These are phyloP conservation scores for Dichomitus squalens DNA, from an alignment of 1,284 basidiomycete species.

Conservation along the genomic window DNA sequence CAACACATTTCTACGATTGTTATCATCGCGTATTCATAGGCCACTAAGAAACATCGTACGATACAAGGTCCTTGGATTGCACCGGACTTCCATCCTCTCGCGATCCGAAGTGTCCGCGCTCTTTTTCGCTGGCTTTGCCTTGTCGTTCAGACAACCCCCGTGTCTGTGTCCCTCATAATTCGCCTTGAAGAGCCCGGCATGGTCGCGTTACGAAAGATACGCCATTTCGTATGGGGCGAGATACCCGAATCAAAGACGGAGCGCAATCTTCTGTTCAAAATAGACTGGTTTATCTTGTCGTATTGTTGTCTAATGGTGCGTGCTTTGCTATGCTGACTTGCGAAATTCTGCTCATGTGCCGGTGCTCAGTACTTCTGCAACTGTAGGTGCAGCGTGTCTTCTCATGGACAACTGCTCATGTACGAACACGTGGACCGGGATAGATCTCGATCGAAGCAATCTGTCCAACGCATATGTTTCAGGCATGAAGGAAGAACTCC, in stretches of 20 bases:
- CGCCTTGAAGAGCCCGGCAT: background rate
- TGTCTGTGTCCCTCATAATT: background rate
- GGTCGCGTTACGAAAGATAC: constrained; percentile 17
- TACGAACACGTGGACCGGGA: too few relatives aligned
- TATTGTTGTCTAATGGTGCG: constrained; percentile 71
- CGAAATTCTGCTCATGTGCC: background rate
- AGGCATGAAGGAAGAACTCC: constrained; percentile 80
- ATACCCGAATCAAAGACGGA: constrained; percentile 43
- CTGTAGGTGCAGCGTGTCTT: constrained; percentile 40
- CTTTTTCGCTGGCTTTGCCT: too few relatives aligned
- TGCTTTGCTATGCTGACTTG: constrained; percentile 1
- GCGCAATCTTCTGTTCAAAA: constrained; percentile 53
- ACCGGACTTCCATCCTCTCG: too few relatives aligned
- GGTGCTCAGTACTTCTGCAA: constrained; percentile 61
- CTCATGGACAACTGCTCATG: background rate
- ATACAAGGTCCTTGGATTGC: too few relatives aligned
- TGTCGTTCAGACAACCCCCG: background rate
- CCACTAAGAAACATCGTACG: background rate
- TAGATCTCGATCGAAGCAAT: constrained; percentile 69
- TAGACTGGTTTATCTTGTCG: constrained; percentile 67
- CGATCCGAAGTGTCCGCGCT: too few relatives aligned
- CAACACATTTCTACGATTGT: background rate
- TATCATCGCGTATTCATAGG: background rate
- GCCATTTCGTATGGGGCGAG: constrained; percentile 37
- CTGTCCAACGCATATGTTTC: constrained; percentile 76